These are phyloP conservation scores for Phylloporus arenicola DNA, from an alignment of 768 basidiomycete species.

Conservation along the genomic window DNA sequence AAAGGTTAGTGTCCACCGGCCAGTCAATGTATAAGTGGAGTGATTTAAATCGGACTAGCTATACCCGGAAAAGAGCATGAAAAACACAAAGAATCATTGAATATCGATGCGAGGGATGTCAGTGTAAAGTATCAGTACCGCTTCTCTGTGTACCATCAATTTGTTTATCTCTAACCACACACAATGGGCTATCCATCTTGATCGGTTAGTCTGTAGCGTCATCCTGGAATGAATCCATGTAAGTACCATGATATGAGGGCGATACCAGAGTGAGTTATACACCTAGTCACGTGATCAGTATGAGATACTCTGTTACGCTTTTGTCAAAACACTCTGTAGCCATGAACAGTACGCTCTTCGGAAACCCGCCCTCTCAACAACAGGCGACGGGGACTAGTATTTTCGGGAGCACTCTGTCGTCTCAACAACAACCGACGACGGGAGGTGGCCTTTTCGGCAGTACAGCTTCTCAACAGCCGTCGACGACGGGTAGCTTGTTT, in stretches of 20 bases:
- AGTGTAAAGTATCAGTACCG: not conserved
- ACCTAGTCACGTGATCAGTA: too few relatives aligned
- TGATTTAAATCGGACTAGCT: constrained; percentile 2
- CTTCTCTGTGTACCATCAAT: not conserved
- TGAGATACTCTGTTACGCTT: too few relatives aligned
- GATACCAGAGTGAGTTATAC: too few relatives aligned
- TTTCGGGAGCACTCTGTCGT: constrained; percentile 21
- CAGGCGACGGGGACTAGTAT: constrained; percentile 19
- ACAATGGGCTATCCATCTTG: too few relatives aligned
- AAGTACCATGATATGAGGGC: not conserved
- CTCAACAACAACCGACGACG: constrained; percentile 22
- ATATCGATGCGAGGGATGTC: not conserved
- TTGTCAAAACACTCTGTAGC: constrained; percentile 1
- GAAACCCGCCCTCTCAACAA: constrained; percentile 20
- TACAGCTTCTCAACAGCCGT: constrained; percentile 13
- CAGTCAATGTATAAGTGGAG: not conserved
- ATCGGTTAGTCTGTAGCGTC: too few relatives aligned
- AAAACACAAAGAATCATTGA: constrained; percentile 1
- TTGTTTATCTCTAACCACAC: too few relatives aligned
- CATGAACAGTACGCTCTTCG: constrained; percentile 19
- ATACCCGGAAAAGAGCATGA: constrained; percentile 25
- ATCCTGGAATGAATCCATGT: too few relatives aligned
- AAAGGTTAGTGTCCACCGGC: constrained; percentile 44
- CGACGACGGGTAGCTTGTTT: constrained; percentile 14
- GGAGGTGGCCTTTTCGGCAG: constrained; percentile 17